Evolutionary conservation across 139 green algal genomes (phyloP), one percentile per base, ranked within the genome.

Genomic region (Tetradesmus lagerheimii): DNA sequence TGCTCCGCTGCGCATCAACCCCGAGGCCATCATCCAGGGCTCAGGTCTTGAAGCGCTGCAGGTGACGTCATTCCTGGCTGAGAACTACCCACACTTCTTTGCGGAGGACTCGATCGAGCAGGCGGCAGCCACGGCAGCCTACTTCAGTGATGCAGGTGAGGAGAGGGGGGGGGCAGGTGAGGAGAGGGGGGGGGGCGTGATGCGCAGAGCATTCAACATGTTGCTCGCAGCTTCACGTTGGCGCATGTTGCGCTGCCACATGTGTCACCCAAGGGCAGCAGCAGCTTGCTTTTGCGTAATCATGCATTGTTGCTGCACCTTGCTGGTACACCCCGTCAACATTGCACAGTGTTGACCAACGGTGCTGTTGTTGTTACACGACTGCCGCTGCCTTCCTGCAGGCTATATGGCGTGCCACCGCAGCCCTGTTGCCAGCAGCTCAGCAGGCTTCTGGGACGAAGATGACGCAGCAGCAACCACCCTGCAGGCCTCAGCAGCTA

Each of bases 71-170:
- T 97, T 97, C 90, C 90, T 97, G 62, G 91, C 95, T 64, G 95
- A 97, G 83, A 97, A 96, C 84, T 88, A 96, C 85, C 91, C 83
- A 2, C 41, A 92, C 18, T 96, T 97, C 43, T 83, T 96, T 0
- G 90, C 85, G 0, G 91, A 94, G 14, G 43, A 83, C 0, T 92
- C 88, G 0, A 83, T 96, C 4, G 92, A 91, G 50, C 92, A 96
- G 41, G 83, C 89, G 1, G 93, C 95, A 14, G 43, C 29, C 15
- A 92, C 89, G 39, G 81, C 93, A 29, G 84, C 71, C 11, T 93
- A 95, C 57, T 80, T 97, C 64, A 94, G 89, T 67, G 84, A 92
- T 77, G 87, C 92, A 86, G 83, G 89, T 85, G 45, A 57, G 62
- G 57, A 8, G 18, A 11, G 57, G 53, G 2, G 15, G 57, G 15